phyloP scores from a whole-genome alignment of 1,284 basidiomycete genomes.

The Fomitopsis betulina region DNA sequence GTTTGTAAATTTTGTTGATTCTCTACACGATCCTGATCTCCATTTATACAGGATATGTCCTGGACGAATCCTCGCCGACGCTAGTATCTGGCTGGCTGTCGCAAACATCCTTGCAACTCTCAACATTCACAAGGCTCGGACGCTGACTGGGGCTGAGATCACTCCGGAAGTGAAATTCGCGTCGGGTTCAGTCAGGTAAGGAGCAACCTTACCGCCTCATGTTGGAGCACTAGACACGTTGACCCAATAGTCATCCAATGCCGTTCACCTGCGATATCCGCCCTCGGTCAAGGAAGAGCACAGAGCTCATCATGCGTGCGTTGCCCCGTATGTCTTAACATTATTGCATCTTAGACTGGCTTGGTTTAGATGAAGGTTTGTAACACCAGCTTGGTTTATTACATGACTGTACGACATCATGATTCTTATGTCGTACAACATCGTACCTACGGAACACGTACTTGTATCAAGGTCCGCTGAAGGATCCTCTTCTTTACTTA shows the following conservation, averaged over 20 bases:
- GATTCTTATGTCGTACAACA: too few species aligned
- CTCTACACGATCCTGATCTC: neutral
- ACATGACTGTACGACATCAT: too few species aligned
- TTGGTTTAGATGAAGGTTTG: too few species aligned
- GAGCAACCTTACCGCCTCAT: too few species aligned
- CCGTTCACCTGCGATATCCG: constrained; percentile 4
- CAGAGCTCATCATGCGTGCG: neutral
- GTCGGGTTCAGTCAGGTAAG: constrained; percentile 8
- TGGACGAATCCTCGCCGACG: constrained; percentile 19
- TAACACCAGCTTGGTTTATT: too few species aligned
- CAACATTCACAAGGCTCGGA: constrained; percentile 17
- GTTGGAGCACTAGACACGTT: neutral
- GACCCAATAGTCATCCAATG: neutral
- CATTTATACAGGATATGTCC: constrained; percentile 14
- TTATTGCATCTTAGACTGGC: too few species aligned
- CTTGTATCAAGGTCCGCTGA: too few species aligned
- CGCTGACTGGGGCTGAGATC: constrained; percentile 14
- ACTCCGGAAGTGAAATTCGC: constrained; percentile 15
- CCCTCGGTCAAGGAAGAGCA: neutral
- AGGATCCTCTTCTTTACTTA: too few species aligned
- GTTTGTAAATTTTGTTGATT: constrained; percentile 5
- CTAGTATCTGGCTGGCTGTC: constrained; percentile 20
- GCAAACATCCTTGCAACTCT: constrained; percentile 17
- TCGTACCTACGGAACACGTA: too few species aligned
- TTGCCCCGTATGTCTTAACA: too few species aligned